Percentiles rank a stretch among this genome's conserved stretches.
These are phyloP conservation scores for Boletus rufocinnamomeus DNA, from an alignment of 768 basidiomycete genomes.

Conservation along the genomic window DNA sequence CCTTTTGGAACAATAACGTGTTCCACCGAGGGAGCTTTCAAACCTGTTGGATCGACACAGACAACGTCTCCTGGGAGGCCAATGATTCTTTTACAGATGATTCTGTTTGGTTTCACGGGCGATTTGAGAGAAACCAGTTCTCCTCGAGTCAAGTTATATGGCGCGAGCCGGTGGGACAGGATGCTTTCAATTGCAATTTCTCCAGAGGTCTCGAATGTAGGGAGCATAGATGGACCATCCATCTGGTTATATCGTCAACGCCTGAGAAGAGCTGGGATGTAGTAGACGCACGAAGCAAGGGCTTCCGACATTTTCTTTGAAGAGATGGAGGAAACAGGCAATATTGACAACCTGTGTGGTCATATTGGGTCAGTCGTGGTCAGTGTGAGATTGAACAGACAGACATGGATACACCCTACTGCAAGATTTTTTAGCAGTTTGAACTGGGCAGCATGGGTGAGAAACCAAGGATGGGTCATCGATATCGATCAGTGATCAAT, in stretches of 20 bases:
- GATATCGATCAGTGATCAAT: constrained; percentile 2
- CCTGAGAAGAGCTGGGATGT: background rate
- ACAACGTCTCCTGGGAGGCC: constrained; percentile 89
- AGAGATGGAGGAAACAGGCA: constrained; percentile 60
- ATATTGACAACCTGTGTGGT: constrained; percentile 54
- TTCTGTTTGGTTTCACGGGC: constrained; percentile 62
- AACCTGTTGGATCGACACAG: constrained; percentile 84
- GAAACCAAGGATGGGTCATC: constrained; percentile 21
- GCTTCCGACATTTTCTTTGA: constrained; percentile 60
- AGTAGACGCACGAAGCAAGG: constrained; percentile 48
- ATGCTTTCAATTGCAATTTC: constrained; percentile 68
- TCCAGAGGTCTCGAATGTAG: constrained; percentile 60
- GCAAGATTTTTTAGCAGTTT: constrained; percentile 23
- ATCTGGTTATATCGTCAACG: constrained; percentile 44
- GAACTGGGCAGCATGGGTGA: constrained; percentile 14
- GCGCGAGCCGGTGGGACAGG: constrained; percentile 52
- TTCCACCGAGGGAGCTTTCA: constrained; percentile 60
- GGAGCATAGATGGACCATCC: constrained; percentile 78
- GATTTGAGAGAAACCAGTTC: constrained; percentile 75
- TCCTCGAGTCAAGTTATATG: constrained; percentile 60
- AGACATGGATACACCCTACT: constrained; percentile 32
- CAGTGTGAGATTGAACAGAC: constrained; percentile 4
- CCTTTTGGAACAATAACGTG: constrained; percentile 82
- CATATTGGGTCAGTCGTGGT: constrained; percentile 3
- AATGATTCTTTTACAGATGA: constrained; percentile 87